A percentile compares a stretch with the other conserved stretches of the same genome.
Evolutionary conservation across 1,139 yeast species (phyloP).

Genomic region (Blastobotrys buckinghamii): DNA sequence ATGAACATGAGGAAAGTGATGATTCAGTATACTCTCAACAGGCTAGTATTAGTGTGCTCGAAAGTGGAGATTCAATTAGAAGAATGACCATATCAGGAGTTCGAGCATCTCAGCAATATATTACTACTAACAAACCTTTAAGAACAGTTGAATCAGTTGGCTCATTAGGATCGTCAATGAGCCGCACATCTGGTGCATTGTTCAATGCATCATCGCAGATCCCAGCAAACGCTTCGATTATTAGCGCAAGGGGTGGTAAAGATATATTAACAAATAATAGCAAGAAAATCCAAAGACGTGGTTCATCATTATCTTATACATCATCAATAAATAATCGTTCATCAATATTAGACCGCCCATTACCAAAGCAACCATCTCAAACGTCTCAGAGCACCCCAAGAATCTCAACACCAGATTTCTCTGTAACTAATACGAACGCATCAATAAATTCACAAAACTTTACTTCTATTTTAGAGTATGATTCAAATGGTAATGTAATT

Average conservation of each 20-base stretch:
- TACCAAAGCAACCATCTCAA: constrained; percentile 2
- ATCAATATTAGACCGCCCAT: background rate
- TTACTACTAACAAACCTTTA: background rate
- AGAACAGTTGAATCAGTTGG: background rate
- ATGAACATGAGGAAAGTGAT: background rate
- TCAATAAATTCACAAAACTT: background rate
- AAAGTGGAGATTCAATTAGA: background rate
- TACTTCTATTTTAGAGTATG: background rate
- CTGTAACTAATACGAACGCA: background rate
- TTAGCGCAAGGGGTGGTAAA: no score
- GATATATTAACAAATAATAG: no score
- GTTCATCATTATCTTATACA: constrained; percentile 2
- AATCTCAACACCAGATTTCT: background rate
- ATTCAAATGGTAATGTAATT: background rate
- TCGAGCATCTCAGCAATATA: background rate
- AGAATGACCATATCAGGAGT: background rate
- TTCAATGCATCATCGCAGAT: background rate
- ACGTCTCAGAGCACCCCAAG: background rate
- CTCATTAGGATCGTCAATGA: background rate
- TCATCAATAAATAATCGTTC: background rate
- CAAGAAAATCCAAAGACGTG: constrained; percentile 1
- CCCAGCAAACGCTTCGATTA: no score
- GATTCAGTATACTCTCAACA: constrained; percentile 4
- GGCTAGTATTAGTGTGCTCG: background rate
- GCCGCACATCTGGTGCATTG: background rate